Conservation (phyloP, 1,284 basidiomycete genomes). For the Fistulina hepatica region DNA sequence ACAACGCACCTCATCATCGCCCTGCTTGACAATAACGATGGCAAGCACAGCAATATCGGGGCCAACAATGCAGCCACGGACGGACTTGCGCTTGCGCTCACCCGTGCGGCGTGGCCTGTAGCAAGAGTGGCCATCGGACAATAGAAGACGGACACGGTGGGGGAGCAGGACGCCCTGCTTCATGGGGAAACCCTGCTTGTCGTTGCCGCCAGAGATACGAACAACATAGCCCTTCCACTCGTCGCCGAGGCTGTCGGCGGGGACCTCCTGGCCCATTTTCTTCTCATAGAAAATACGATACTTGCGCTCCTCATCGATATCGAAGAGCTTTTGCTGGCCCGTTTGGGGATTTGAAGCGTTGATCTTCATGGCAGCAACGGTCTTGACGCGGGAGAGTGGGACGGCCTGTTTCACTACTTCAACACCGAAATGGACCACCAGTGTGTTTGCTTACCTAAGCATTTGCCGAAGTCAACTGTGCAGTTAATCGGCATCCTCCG, state of each 20-base stretch:
- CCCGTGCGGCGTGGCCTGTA: slow-evolving; percentile 89
- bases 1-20: slow-evolving; percentile 81
- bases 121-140: slow-evolving; percentile 94
- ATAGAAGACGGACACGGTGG: slow-evolving; percentile 89
- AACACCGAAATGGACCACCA: not conserved
- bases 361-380: too few relatives aligned
- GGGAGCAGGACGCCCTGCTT: slow-evolving; percentile 98
- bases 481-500: too few relatives aligned
- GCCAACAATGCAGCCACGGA: slow-evolving; percentile 96
- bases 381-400: too few relatives aligned
- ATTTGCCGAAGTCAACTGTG: too few relatives aligned
- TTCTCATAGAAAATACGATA: slow-evolving; percentile 94
- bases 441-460: not conserved
- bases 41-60: slow-evolving; percentile 94
- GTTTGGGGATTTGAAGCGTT: slow-evolving; percentile 85
- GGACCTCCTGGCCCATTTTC: slow-evolving; percentile 93
- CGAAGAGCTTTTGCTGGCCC: slow-evolving; percentile 94
- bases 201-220: slow-evolving; percentile 95
- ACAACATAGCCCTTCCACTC: slow-evolving; percentile 98
- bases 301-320: slow-evolving; percentile 86
- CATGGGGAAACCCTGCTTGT: slow-evolving; percentile 98
- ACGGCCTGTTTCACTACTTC: too few relatives aligned
- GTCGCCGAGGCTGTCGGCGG: slow-evolving; percentile 84
- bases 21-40: slow-evolving; percentile 95
- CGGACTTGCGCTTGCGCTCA: slow-evolving; percentile 98